These are phyloP conservation scores for Nephromyces sp. DNA, from an alignment of 169 alveolate species.

Conservation along the genomic window DNA sequence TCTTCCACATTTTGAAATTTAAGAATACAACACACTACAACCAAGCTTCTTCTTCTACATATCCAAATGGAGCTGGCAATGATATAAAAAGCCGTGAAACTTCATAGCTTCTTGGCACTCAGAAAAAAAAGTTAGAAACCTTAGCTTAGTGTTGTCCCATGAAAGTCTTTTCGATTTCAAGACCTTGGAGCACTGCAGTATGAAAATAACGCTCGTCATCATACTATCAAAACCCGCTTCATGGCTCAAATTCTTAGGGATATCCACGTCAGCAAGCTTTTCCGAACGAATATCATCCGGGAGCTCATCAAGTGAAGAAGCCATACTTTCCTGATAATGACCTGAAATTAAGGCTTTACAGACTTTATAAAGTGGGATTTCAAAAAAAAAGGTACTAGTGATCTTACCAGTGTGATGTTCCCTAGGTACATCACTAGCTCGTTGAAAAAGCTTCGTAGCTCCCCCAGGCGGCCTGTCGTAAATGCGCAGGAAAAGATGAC, in stretches of 20 bases:
- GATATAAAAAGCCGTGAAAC: neutral
- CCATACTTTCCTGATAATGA: too few species aligned
- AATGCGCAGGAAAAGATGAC: too few species aligned
- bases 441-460: too few species aligned
- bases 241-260: slow-evolving; percentile 44
- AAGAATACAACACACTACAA: neutral
- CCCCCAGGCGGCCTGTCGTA: too few species aligned
- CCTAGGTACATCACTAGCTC: too few species aligned
- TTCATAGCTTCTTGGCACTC: neutral
- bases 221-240: slow-evolving; percentile 76
- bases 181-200: slow-evolving; percentile 44
- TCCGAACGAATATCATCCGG: too few species aligned
- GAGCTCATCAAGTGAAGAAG: too few species aligned
- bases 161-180: slow-evolving; percentile 18
- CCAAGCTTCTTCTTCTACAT: neutral
- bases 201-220: slow-evolving; percentile 65
- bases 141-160: slow-evolving; percentile 30
- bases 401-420: too few species aligned
- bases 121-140: neutral
- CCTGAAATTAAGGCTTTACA: too few species aligned
- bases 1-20: neutral
- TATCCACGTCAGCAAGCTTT: too few species aligned
- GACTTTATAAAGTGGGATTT: too few species aligned
- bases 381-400: too few species aligned
- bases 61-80: neutral